Evolutionary conservation across 805 yeast species (phyloP).

Genomic region (Monosporozyma solicola): DNA sequence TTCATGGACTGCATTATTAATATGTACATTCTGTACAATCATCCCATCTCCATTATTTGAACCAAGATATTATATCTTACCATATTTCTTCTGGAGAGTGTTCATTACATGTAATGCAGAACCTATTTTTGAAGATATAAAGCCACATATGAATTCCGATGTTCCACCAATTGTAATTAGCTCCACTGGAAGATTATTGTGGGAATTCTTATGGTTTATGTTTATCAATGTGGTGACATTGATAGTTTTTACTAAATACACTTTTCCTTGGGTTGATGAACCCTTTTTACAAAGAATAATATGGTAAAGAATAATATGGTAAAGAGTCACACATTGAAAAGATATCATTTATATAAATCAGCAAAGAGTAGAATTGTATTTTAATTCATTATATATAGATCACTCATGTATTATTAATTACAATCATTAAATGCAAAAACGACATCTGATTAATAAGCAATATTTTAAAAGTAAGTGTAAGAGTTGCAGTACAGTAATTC

Average conservation of each 20-base stretch:
- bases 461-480: no score
- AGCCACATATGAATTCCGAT: slow-evolving; percentile 10
- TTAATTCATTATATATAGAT: not conserved
- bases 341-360: not conserved
- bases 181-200: slow-evolving; percentile 31
- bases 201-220: slow-evolving; percentile 59
- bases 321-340: not conserved
- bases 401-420: not conserved
- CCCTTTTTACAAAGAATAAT: slow-evolving; percentile 65
- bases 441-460: no score
- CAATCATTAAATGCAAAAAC: not conserved
- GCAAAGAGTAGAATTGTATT: no score
- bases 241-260: slow-evolving; percentile 46
- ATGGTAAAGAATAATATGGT: slow-evolving; percentile 89
- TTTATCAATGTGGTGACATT: slow-evolving; percentile 46
- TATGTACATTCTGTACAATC: slow-evolving; percentile 50
- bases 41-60: slow-evolving; percentile 90
- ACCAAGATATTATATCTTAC: slow-evolving; percentile 85
- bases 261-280: slow-evolving; percentile 64
- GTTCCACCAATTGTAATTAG: slow-evolving; percentile 14
- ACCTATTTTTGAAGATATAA: slow-evolving; percentile 22
- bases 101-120: slow-evolving; percentile 36
- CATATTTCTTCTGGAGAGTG: slow-evolving; percentile 67
- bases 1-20: slow-evolving; percentile 42
- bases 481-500: no score